A percentile compares a stretch with the other conserved stretches of the same genome.
phyloP scores from a whole-genome alignment of 1,284 basidiomycete species.

The Ceratobasidium sp. region DNA sequence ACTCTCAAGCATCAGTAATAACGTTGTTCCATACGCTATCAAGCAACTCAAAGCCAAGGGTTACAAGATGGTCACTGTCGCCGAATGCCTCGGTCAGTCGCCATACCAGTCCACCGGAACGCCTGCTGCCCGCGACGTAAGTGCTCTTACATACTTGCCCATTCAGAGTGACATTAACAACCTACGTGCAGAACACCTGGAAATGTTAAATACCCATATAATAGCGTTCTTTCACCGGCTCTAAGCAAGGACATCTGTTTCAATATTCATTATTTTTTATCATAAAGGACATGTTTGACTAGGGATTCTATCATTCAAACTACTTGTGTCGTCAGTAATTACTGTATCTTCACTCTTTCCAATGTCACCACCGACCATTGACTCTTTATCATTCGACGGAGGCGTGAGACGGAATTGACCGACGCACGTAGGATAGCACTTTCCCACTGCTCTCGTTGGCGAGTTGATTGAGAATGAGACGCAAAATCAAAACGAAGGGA shows the following conservation, averaged over 20 bases:
- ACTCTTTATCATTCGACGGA: too few species aligned
- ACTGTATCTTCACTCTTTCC: slow-evolving; percentile 19
- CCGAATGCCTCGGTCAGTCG: slow-evolving; percentile 47
- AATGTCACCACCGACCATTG: not conserved
- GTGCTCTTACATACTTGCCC: not conserved
- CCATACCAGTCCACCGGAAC: slow-evolving; percentile 43
- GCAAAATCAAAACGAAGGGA: too few species aligned
- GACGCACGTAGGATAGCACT: too few species aligned
- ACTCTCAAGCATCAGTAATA: slow-evolving; percentile 7
- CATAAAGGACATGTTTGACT: slow-evolving; percentile 16
- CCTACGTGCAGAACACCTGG: slow-evolving; percentile 40
- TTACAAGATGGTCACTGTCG: slow-evolving; percentile 48
- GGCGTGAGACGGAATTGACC: too few species aligned
- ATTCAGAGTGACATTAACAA: not conserved
- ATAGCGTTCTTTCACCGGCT: not conserved
- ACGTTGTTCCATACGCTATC: slow-evolving; percentile 46
- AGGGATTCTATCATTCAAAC: slow-evolving; percentile 9
- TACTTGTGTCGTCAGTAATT: not conserved
- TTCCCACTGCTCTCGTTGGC: too few species aligned
- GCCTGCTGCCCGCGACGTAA: slow-evolving; percentile 35
- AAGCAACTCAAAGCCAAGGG: slow-evolving; percentile 44
- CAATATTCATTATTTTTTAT: not conserved
- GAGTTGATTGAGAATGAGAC: too few species aligned
- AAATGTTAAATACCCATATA: slow-evolving; percentile 37
- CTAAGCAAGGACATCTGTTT: not conserved